Conservation (phyloP, 371 early-diverging fungal genomes). For the Lichtheimia ramosa region DNA sequence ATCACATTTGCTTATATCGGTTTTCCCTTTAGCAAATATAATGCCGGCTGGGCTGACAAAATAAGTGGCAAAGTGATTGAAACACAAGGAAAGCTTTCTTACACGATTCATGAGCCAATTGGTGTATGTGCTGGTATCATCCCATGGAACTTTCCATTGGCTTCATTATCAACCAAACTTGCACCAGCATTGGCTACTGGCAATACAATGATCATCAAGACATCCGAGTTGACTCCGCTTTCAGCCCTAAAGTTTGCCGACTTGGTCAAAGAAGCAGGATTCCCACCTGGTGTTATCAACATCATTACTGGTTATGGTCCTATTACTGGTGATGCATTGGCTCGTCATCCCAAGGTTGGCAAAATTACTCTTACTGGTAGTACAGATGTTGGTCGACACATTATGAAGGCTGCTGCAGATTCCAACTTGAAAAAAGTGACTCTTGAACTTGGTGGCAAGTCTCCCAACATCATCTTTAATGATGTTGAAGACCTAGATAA, state of each 20-base stretch:
- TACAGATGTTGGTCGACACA: slow-evolving; percentile 51
- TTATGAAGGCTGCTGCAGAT: slow-evolving; percentile 58
- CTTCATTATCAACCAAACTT: slow-evolving; percentile 78
- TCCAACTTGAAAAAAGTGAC: slow-evolving; percentile 78
- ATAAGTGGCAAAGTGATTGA: slow-evolving; percentile 55
- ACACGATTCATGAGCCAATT: slow-evolving; percentile 75
- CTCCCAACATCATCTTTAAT: slow-evolving; percentile 91
- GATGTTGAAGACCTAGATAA: slow-evolving; percentile 68
- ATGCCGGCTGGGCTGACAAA: slow-evolving; percentile 82
- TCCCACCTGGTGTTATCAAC: slow-evolving; percentile 39
- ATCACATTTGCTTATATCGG: not conserved
- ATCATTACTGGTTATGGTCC: slow-evolving; percentile 58
- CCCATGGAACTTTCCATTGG: slow-evolving; percentile 80
- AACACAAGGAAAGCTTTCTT: slow-evolving; percentile 50
- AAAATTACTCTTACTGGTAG: slow-evolving; percentile 71
- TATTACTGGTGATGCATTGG: slow-evolving; percentile 34
- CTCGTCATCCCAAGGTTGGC: slow-evolving; percentile 39
- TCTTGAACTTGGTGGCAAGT: slow-evolving; percentile 84
- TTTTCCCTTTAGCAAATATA: slow-evolving; percentile 52
- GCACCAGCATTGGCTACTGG: slow-evolving; percentile 89
- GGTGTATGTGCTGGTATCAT: slow-evolving; percentile 83
- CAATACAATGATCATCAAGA: slow-evolving; percentile 80
- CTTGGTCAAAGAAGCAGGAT: slow-evolving; percentile 51
- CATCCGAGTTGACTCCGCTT: slow-evolving; percentile 73
- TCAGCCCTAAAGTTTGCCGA: slow-evolving; percentile 47